Evolutionary conservation across 1,284 basidiomycete genomes (phyloP).

Genomic region (Trichosporon sp.): DNA sequence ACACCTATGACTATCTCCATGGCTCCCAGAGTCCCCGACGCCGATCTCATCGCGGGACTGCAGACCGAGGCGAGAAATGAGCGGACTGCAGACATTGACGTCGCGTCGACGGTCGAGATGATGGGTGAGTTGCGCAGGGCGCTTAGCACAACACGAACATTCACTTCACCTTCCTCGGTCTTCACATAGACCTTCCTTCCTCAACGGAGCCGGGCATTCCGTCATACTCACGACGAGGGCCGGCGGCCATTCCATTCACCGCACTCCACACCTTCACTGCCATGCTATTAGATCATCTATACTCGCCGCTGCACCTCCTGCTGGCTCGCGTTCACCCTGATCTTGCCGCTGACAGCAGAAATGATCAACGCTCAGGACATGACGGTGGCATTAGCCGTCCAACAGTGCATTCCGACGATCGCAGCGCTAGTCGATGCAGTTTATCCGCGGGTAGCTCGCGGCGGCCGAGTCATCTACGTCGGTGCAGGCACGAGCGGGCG

Average conservation of each 20-base stretch:
- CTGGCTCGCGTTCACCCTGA: too few relatives aligned
- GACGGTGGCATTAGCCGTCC: constrained; percentile 17
- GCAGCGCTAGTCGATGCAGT: constrained; percentile 19
- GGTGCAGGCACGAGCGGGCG: constrained; percentile 22
- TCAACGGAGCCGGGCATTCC: too few relatives aligned
- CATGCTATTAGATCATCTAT: too few relatives aligned
- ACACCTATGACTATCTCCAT: neutral
- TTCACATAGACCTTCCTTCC: too few relatives aligned
- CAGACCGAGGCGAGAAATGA: constrained; percentile 22
- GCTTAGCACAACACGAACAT: too few relatives aligned
- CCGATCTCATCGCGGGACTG: constrained; percentile 10
- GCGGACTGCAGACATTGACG: constrained; percentile 18
- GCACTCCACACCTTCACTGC: too few relatives aligned
- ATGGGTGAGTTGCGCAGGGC: constrained; percentile 18
- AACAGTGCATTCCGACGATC: constrained; percentile 12
- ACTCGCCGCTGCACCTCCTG: too few relatives aligned
- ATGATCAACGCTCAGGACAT: constrained; percentile 24
- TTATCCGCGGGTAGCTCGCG: constrained; percentile 10
- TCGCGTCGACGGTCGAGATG: constrained; percentile 22
- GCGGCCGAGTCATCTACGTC: constrained; percentile 23
- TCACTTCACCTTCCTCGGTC: too few relatives aligned
- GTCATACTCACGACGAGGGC: too few relatives aligned
- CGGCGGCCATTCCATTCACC: too few relatives aligned
- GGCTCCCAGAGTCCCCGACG: constrained; percentile 5
- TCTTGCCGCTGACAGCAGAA: constrained; percentile 8